Base-by-base conservation (phyloP, 2,329 filamentous ascomycete species). In the Colletotrichum costaricense region DNA sequence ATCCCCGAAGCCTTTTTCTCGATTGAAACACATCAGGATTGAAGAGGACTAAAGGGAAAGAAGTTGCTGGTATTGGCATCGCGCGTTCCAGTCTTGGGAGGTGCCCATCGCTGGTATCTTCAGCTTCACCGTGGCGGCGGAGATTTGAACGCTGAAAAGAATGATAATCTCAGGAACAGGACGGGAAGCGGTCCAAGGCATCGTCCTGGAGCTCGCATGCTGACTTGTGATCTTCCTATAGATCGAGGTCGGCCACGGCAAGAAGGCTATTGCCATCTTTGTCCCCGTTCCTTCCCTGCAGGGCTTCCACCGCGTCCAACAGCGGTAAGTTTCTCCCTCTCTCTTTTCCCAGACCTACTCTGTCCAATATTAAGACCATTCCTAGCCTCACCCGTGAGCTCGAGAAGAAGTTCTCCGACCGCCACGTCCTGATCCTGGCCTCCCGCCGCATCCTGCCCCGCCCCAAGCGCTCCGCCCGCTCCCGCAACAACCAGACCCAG, bases 391-490 rank as follows among this genome's bases (percentile, higher is more conserved):
- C 97, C 88, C 97, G 97, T 89, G 97, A 99, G 92, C 95, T 99
- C 85, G 97, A 99, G 94, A 99, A 99, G 95, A 99, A 99, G 91
- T 99, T 99, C 95, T 98, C 97, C 78, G 97, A 99, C 92, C 97
- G 97, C 88, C 97, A 99, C 88, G 97, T 99, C 87, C 91, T 99
- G 87, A 95, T 99, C 92, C 93, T 99, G 82, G 97, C 97, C 82
- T 97, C 96, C 84, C 97, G 97, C 92, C 97, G 97, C 88, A 99
- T 99, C 84, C 92, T 99, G 76, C 96, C 97, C 86, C 95, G 95
- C 87, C 97, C 97, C 87, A 98, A 98, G 94, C 95, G 96, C 86
- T 98, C 95, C 86, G 95, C 93, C 90, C 95, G 95, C 90, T 95
- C 93, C 80, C 96, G 97, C 91, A 95, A 95, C 89, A 94, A 90